Conservation (phyloP, 2,329 filamentous ascomycete species). For the Aspergillus spinulosporus region DNA sequence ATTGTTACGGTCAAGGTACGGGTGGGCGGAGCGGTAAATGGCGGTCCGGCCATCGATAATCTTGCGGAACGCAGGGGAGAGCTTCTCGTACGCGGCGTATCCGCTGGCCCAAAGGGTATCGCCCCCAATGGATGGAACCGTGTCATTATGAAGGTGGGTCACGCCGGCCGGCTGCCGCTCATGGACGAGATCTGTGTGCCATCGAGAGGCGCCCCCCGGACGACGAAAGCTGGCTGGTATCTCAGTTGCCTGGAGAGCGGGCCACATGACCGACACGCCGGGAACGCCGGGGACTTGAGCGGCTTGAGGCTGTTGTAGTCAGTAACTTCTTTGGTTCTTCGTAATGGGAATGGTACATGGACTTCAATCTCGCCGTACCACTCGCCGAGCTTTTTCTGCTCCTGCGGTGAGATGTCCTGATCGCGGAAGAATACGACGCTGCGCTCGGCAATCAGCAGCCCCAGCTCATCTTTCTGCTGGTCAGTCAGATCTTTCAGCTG, state of each 20-base stretch:
- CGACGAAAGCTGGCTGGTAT: constrained; percentile 61
- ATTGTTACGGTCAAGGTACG: constrained; percentile 65
- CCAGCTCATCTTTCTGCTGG: constrained; percentile 63
- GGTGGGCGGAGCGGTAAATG: constrained; percentile 66
- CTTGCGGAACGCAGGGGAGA: constrained; percentile 68
- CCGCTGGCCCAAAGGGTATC: constrained; percentile 73
- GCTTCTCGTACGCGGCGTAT: constrained; percentile 71
- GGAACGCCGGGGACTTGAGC: constrained; percentile 67
- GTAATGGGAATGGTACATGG: constrained; percentile 54
- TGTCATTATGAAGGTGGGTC: constrained; percentile 70
- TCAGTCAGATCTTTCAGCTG: constrained; percentile 63
- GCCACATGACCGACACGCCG: constrained; percentile 70
- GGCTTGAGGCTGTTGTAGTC: constrained; percentile 60
- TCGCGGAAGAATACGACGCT: constrained; percentile 69
- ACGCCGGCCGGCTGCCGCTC: constrained; percentile 70
- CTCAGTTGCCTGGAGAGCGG: constrained; percentile 65
- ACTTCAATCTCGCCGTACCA: constrained; percentile 67
- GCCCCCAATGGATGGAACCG: constrained; percentile 63
- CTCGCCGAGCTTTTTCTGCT: constrained; percentile 64
- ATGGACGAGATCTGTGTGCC: constrained; percentile 72
- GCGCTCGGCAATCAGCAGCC: constrained; percentile 62
- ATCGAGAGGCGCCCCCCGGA: constrained; percentile 66
- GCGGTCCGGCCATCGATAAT: constrained; percentile 68
- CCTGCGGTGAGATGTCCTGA: constrained; percentile 61
- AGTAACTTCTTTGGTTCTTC: neutral